Base-by-base conservation (phyloP, 768 basidiomycete species). In the Russula earlei region DNA sequence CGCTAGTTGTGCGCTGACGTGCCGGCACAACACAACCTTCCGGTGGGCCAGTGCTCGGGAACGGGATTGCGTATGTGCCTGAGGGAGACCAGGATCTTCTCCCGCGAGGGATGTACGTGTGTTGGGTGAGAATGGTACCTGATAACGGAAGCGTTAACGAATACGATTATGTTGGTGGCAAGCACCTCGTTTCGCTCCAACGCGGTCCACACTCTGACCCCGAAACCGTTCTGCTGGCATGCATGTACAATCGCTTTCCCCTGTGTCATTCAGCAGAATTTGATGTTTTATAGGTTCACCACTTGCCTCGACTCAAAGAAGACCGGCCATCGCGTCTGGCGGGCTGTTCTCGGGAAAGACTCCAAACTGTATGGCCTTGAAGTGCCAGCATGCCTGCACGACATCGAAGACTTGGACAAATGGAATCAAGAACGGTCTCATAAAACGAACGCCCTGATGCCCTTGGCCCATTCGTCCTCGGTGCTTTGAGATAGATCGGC, bases 1-100 rank as follows among this genome's bases (percentile, higher is more conserved):
- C 82, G 45, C 88, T 90, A 9, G 82, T 80, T 0, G 88, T 85
- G 49, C 89, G 78, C 34, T 88, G 89, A 31, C 89, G 82, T 36
- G 85, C 86, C 8, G 89, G 89, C 31, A 89, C 73, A 47, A 90
- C 78, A 65, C 82, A 91, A 31, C 48, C 80, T 76, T 71, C 83
- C 22, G 60, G 62, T 43, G 33, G 12, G 24, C 49, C 38, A 40
- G 38, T 37, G 49, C 57, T 59, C 27, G 60, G 60, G 44, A 56
- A 56, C 8, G 61, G 59, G 54, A 52, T 60, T 11, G 54, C 47
- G 25, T 49, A 46, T 20, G 77, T 38, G 72, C 72, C n/a, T 76
- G 68, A 66, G 71, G 69, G 42, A 71, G 67, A 54, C 75, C 65
- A 19, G 62, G 60, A 54, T 65, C 66, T 51, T 61, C 62, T 14